Conservation (phyloP, 140 eudicot genomes). For the Ambrosia hybrid region DNA sequence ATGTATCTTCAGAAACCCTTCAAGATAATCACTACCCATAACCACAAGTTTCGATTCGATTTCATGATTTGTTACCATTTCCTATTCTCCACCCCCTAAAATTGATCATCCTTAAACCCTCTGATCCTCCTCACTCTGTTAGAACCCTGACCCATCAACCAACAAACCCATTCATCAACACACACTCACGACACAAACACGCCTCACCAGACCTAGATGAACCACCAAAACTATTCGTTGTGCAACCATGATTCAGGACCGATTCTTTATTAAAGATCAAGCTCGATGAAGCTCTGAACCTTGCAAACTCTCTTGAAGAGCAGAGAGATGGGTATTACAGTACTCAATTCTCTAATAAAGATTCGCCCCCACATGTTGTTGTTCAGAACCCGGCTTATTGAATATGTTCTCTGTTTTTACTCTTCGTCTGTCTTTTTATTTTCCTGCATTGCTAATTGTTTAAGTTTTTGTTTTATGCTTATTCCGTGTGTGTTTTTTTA, state of each 20-base stretch:
- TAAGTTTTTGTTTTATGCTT: too few relatives aligned
- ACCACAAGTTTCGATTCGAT: too few relatives aligned
- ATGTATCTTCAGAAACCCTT: too few relatives aligned
- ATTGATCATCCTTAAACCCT: too few relatives aligned
- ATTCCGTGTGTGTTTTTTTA: too few relatives aligned
- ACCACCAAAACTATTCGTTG: constrained; percentile 58
- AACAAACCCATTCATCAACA: not conserved
- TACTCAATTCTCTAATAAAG: constrained; percentile 44
- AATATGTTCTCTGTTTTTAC: not conserved
- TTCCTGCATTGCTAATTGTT: too few relatives aligned
- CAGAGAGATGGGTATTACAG: constrained; percentile 60
- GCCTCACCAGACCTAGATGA: constrained; percentile 35
- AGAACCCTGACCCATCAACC: not conserved
- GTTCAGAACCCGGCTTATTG: constrained; percentile 81
- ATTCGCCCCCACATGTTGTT: constrained; percentile 66
- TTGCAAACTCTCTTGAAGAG: constrained; percentile 89
- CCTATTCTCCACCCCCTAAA: too few relatives aligned
- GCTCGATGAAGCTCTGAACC: constrained; percentile 86
- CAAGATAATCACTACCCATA: too few relatives aligned
- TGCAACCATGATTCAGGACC: constrained; percentile 88
- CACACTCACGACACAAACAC: constrained; percentile 14
- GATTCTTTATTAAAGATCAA: constrained; percentile 46
- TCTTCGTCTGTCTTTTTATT: too few relatives aligned
- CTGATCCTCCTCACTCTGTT: too few relatives aligned
- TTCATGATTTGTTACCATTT: too few relatives aligned